Evolutionary conservation across 768 basidiomycete species (phyloP).

Genomic region (Kockovaella imperatae): DNA sequence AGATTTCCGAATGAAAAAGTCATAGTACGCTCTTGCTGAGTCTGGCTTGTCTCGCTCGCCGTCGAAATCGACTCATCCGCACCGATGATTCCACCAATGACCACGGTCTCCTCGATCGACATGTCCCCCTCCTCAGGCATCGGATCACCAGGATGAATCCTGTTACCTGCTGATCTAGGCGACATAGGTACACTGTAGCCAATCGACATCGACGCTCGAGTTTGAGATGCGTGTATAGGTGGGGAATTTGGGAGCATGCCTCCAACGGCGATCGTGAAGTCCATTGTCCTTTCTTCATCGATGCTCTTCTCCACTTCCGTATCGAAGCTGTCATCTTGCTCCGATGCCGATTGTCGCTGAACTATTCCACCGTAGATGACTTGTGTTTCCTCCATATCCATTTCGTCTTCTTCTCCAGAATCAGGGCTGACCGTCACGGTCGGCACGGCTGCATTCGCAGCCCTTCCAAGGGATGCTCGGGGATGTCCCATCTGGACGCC

Average conservation of each 20-base stretch:
- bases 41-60: conserved; percentile 12
- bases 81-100: conserved; percentile 40
- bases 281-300: conserved; percentile 40
- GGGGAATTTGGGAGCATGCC: conserved; percentile 39
- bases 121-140: conserved; percentile 30
- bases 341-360: conserved; percentile 1
- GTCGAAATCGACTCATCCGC: conserved; percentile 27
- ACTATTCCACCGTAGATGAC: conserved; percentile 32
- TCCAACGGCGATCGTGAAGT: conserved; percentile 45
- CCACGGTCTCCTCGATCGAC: conserved; percentile 46
- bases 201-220: conserved; percentile 32
- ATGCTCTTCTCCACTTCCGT: conserved; percentile 9
- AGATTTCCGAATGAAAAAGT: conserved; percentile 34
- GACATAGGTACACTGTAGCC: conserved; percentile 35
- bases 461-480: neutral
- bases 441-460: conserved; percentile 6
- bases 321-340: conserved; percentile 2
- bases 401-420: conserved; percentile 25
- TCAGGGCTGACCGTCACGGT: conserved; percentile 14
- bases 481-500: neutral
- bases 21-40: conserved; percentile 30
- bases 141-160: conserved; percentile 23
- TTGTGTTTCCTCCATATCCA: conserved; percentile 42
- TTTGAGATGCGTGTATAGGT: conserved; percentile 32
- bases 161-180: neutral